phyloP scores from a whole-genome alignment of 352 stramenopile species.

The Thraustotheca clavata region DNA sequence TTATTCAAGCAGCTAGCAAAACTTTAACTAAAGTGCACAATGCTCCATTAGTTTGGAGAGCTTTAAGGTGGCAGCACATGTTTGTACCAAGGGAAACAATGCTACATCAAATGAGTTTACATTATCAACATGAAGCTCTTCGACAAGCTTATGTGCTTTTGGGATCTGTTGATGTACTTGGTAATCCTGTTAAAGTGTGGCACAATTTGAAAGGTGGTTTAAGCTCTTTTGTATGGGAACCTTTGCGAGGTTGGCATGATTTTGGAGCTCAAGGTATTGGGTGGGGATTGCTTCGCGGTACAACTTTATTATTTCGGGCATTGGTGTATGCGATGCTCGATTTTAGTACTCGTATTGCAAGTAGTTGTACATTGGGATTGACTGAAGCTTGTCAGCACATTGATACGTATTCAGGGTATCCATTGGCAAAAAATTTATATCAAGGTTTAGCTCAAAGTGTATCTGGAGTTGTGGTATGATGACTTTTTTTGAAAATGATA shows the following conservation, averaged over 20 bases:
- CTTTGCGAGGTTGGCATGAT: slow-evolving; percentile 62
- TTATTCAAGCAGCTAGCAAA: slow-evolving; percentile 80
- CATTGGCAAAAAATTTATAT: slow-evolving; percentile 77
- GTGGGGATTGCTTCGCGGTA: slow-evolving; percentile 68
- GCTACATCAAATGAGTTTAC: slow-evolving; percentile 24
- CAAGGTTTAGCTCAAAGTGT: slow-evolving; percentile 79
- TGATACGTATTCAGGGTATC: slow-evolving; percentile 83
- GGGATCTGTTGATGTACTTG: slow-evolving; percentile 79
- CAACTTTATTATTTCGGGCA: slow-evolving; percentile 68
- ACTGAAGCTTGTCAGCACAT: slow-evolving; percentile 80
- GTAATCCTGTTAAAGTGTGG: slow-evolving; percentile 85
- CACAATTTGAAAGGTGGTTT: slow-evolving; percentile 74
- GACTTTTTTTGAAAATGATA: slow-evolving; percentile 23
- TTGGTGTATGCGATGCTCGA: slow-evolving; percentile 82
- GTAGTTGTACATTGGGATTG: slow-evolving; percentile 64
- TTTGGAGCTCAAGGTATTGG: slow-evolving; percentile 33
- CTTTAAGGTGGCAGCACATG: slow-evolving; percentile 19
- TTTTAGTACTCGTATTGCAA: slow-evolving; percentile 82
- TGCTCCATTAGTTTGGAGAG: slow-evolving; percentile 53
- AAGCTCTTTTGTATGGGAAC: slow-evolving; percentile 76
- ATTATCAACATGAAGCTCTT: slow-evolving; percentile 84
- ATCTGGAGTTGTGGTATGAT: slow-evolving; percentile 71
- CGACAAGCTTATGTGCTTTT: slow-evolving; percentile 83
- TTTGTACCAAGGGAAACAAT: slow-evolving; percentile 20
- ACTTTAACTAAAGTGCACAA: slow-evolving; percentile 86